Base-by-base conservation (phyloP, 176 grass and related monocot species). In the Calamus simplicifolius region DNA sequence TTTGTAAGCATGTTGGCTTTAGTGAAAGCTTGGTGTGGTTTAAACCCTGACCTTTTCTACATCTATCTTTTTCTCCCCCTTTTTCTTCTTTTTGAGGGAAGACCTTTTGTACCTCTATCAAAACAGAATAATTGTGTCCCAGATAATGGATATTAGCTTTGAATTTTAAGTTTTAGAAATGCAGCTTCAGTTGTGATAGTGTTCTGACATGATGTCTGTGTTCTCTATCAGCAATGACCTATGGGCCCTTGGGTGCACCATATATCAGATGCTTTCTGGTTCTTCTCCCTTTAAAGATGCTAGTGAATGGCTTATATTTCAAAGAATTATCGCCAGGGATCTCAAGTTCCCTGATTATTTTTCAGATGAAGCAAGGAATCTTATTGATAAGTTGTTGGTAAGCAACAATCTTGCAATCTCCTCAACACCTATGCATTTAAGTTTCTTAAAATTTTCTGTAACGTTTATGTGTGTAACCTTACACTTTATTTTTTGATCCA, bases 231-330 rank as follows among this genome's bases (percentile, higher is more conserved):
- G 94, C 68, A 99, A 99, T 73, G 94, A 99, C 75, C 57, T 99
- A 31, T 99, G 94, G 94, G 94, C 94, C 52, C 75, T 99, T 54
- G 88, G 94, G 21, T 99, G 94, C 72, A 98, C 81, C 0, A 66
- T 93, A 27, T 98, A 83, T 75, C 94, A 99, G 82, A 93, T 99
- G 88, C 94, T 93, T 57, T 93, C 88, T 76, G 94, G 94, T 13
- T 92, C 76, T 60, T 89, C 88, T 16, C 94, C 94, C 6, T 99
- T 99, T 83, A 93, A 93, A 78, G 94, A 99, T 76, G 84, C 88
- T 17, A 99, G 76, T 31, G 88, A 98, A 56, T 93, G 94, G 87
- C 81, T 92, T 67, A 92, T 93, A 75, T 98, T 89, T 77, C 88
- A 98, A 68, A 88, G 81, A 74, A 98, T 98, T 61, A 89, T 86